Conservation (phyloP, 192 early-diverging fungal species). For the Nowakowskiella sp. region DNA sequence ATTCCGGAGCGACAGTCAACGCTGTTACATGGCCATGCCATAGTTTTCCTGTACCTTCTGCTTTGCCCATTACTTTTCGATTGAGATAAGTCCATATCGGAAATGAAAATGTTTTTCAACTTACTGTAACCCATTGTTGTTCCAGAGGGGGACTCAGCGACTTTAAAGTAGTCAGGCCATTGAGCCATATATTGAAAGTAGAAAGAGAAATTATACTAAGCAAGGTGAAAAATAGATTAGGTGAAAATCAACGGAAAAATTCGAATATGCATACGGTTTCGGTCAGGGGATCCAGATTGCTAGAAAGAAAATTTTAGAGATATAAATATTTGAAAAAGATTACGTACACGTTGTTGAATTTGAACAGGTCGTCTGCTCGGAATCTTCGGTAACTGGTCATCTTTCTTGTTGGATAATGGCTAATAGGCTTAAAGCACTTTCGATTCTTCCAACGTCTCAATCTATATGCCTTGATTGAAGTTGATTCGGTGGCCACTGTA, state of each 20-base stretch:
- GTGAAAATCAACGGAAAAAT: neutral
- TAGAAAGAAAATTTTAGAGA: conserved; percentile 15
- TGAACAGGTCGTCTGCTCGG: conserved; percentile 86
- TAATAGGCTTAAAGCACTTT: too few species aligned
- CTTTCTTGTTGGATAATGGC: too few species aligned
- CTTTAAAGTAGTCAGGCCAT: conserved; percentile 90
- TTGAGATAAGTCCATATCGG: neutral
- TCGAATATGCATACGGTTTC: conserved; percentile 64
- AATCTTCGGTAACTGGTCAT: conserved; percentile 57
- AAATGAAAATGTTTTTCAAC: conserved; percentile 1
- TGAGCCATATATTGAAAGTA: conserved; percentile 87
- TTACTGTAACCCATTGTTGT: conserved; percentile 80
- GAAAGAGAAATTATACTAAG: conserved; percentile 38
- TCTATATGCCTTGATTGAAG: too few species aligned
- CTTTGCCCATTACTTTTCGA: conserved; percentile 82
- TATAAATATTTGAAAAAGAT: neutral
- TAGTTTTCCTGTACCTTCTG: conserved; percentile 74
- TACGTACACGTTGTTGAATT: conserved; percentile 81
- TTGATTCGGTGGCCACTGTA: too few species aligned
- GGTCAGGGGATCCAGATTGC: conserved; percentile 87
- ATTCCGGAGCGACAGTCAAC: conserved; percentile 92
- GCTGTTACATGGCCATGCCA: conserved; percentile 99
- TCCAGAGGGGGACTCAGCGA: conserved; percentile 65
- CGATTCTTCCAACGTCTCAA: too few species aligned
- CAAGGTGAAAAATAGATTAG: neutral